Evolutionary conservation across 148 eudicot species (phyloP), one percentile per base, ranked within the genome.

Genomic region (Chenopodium berlandieri): DNA sequence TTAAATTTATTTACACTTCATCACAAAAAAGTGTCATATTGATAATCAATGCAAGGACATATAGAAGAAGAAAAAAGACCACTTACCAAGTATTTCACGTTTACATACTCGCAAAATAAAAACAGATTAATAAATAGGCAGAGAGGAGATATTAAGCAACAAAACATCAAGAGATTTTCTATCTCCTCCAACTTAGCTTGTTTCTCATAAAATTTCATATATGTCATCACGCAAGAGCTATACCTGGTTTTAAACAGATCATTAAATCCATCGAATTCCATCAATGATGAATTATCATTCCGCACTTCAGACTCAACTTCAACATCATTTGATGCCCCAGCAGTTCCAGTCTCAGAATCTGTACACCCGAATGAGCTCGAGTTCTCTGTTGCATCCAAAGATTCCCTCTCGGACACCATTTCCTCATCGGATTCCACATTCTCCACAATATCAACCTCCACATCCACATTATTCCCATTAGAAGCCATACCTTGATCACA

Each of bases 341-440:
- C 88, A 85, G 72, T 82, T 63, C 83, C 92, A 17, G 27, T 32
- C 54, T 73, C 93, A 32, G 89, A 87, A 85, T 80, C 74, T 10
- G 89, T 82, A 80, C 82, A 79, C 56, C 85, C 94, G 80, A 92
- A 94, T 4, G 98, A 94, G 75, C 98, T 94, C 17, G 96, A 94
- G 84, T 82, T 84, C 84, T 91, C 98, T 13, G 94, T 91, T 48
- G 84, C 77, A 77, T 90, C 93, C n/a, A 77, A 83, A 32, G 71
- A 71, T 40, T 87, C 85, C 48, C 66, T 73, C 79, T 68, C 84
- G 73, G 44, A 70, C 75, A 75, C 44, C 67, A 68, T 56, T 77
- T 83, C 83, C 46, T 82, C 87, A 83, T 74, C 84, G 75, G 80
- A 31, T 81, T 80, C 71, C 56, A 80, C 80, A 79, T 68, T 47